Base-by-base conservation (phyloP, 768 basidiomycete species). In the Phylloporus arenicola region DNA sequence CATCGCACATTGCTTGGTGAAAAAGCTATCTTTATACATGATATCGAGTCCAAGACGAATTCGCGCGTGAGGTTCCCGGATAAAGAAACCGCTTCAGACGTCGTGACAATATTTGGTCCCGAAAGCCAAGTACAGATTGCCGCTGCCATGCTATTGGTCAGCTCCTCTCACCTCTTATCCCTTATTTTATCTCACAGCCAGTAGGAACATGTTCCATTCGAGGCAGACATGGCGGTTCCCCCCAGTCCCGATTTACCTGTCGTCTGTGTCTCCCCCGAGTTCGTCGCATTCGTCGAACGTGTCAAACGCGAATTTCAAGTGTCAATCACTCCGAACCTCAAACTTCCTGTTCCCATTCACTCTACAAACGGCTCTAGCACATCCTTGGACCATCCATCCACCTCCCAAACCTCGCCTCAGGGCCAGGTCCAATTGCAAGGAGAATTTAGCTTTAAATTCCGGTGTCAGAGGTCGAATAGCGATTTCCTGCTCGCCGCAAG, bases 121-220 rank as follows among this genome's bases (percentile, higher is more conserved):
- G 94, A 98, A 68, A 90, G 84, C 54, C 95, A 98, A 65, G 91
- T 96, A 12, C 92, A 94, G 65, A 96, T 97, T 59, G 92, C 95
- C 20, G 91, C 89, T 24, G 87, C 94, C 7, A 96, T 96, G 93
- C 74, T 98, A 49, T 72, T 98, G 70, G 91, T 92, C 64, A 34
- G 85, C 70, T 27, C 12, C 39, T 13, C 37, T 30, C 43, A 14
- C 42, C 29, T 47, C 27, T 0, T 6, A 38, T 51, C 3, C 11
- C 1, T 17, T 25, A 22, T 31, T 25, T 31, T 16, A 20, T 50
- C 43, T 57, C 16, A 57, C 55, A 46, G 39, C 40, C n/a, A 50
- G 16, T 20, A 95, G 92, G 92, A 96, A 64, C 92, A 95, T 61
- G 91, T 97, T 52, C 93, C 92, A 4, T 95, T 95, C 63, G 93